Percentiles rank a stretch among this genome's conserved stretches.
Conservation (phyloP, 768 basidiomycete species). For the Ramaria rubella region DNA sequence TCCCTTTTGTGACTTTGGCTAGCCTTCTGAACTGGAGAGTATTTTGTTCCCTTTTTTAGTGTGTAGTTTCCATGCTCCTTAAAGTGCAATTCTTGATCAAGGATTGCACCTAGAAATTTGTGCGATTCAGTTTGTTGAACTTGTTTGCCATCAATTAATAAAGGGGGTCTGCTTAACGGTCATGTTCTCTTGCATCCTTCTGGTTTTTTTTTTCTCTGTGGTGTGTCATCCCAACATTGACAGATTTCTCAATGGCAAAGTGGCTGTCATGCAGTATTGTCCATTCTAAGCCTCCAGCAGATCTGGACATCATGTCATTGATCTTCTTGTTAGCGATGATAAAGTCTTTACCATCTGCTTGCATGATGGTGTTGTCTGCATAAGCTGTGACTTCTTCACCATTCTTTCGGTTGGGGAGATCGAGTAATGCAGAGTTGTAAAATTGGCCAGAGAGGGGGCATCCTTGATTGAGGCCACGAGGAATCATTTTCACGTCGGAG, state of each 20-base stretch:
- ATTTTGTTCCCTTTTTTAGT: not conserved
- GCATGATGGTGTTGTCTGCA: slow-evolving; percentile 61
- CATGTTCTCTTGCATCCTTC: not conserved
- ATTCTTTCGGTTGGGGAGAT: not conserved
- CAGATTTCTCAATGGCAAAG: slow-evolving; percentile 13
- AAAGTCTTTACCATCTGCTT: slow-evolving; percentile 61
- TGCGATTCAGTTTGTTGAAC: slow-evolving; percentile 14
- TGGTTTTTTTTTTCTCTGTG: slow-evolving; percentile 5
- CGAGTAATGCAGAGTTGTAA: slow-evolving; percentile 8
- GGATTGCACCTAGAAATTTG: slow-evolving; percentile 26
- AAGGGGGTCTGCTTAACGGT: not conserved
- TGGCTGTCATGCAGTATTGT: slow-evolving; percentile 19
- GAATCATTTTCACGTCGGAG: slow-evolving; percentile 9
- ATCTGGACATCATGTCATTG: not conserved
- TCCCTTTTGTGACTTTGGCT: slow-evolving; percentile 18
- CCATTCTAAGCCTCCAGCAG: slow-evolving; percentile 13
- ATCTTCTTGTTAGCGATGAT: not conserved
- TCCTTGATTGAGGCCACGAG: slow-evolving; percentile 19
- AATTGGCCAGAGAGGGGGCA: not conserved
- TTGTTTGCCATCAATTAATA: not conserved
- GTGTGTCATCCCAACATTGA: not conserved
- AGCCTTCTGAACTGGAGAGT: slow-evolving; percentile 15
- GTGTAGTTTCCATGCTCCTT: slow-evolving; percentile 15
- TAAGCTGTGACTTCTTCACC: slow-evolving; percentile 54
- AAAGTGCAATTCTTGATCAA: slow-evolving; percentile 26